Evolutionary conservation across 2,329 filamentous ascomycete species (phyloP).

Genomic region (Scleromitrula shiraiana): DNA sequence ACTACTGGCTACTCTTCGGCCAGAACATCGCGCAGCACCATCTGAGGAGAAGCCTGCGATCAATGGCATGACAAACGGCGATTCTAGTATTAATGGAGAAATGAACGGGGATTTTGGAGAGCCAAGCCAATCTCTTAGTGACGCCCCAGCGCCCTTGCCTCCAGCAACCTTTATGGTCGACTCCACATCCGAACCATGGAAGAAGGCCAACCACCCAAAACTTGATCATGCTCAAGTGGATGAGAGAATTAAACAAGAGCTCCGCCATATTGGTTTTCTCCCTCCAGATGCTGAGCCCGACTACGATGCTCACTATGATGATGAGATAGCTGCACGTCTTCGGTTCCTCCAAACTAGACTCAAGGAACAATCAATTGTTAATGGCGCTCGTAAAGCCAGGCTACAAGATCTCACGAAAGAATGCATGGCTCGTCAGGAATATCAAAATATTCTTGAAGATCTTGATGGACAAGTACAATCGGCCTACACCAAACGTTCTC

Average conservation of each 20-base stretch:
- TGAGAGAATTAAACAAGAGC: constrained; percentile 82
- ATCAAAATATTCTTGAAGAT: constrained; percentile 92
- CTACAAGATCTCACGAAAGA: constrained; percentile 83
- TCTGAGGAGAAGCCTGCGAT: constrained; percentile 49
- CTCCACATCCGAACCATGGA: constrained; percentile 67
- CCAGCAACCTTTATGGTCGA: constrained; percentile 77
- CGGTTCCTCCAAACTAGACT: constrained; percentile 78
- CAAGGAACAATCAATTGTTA: constrained; percentile 74
- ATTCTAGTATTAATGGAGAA: constrained; percentile 38
- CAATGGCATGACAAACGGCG: constrained; percentile 45
- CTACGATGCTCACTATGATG: constrained; percentile 85
- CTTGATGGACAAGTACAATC: constrained; percentile 91
- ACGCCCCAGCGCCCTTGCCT: constrained; percentile 35
- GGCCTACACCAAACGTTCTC: constrained; percentile 90
- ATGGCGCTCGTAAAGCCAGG: constrained; percentile 82
- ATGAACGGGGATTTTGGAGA: constrained; percentile 30
- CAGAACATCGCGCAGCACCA: constrained; percentile 53
- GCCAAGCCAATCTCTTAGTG: constrained; percentile 21
- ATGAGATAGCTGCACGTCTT: constrained; percentile 85
- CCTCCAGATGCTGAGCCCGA: constrained; percentile 61
- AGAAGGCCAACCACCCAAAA: constrained; percentile 65
- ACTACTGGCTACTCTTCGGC: constrained; percentile 71
- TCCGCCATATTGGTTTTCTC: constrained; percentile 84
- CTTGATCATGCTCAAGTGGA: constrained; percentile 83
- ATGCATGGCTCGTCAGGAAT: constrained; percentile 93